A percentile compares a stretch with the other conserved stretches of the same genome.
These are phyloP conservation scores for Zea mays DNA, from an alignment of 176 grass and related monocot species.

Conservation along the genomic window DNA sequence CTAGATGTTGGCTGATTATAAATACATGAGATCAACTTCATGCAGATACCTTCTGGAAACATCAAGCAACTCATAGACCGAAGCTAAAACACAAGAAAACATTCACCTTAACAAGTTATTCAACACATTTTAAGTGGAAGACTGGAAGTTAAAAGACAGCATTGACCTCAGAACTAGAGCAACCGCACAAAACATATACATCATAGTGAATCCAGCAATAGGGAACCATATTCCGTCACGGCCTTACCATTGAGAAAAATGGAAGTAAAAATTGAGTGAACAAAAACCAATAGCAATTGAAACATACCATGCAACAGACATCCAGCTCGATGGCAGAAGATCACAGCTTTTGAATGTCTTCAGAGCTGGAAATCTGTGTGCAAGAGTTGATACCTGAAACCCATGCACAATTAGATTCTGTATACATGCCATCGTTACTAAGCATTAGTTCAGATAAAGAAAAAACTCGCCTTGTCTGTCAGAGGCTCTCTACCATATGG, in stretches of 20 bases:
- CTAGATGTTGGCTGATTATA: too few relatives aligned
- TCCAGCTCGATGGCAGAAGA: constrained; percentile 82
- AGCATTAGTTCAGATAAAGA: neutral
- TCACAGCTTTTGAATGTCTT: constrained; percentile 92
- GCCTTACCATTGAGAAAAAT: neutral
- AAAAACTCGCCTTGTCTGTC: constrained; percentile 74
- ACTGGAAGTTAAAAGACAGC: neutral
- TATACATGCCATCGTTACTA: constrained; percentile 22
- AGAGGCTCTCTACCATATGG: constrained; percentile 92
- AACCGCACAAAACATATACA: neutral
- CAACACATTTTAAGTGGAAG: neutral
- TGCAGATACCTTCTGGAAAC: neutral
- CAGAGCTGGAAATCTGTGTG: constrained; percentile 71
- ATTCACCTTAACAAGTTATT: neutral
- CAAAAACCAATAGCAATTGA: constrained; percentile 7
- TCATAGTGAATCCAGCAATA: neutral
- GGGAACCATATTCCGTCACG: neutral
- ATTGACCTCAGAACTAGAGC: neutral
- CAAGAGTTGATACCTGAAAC: constrained; percentile 80
- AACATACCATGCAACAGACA: constrained; percentile 97
- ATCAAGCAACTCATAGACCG: neutral
- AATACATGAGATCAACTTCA: neutral
- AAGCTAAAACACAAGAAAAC: constrained; percentile 4
- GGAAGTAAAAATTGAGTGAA: neutral
- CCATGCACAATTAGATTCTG: constrained; percentile 36